Conservation (phyloP, 129 eudicot species). For the Daucus carota region DH1_v3.0 NC_030382.2:54967001-54967500, state of each 20-base stretch:
- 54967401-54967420: not conserved
- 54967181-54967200: constrained; percentile 7
- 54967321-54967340: not conserved
- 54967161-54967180: constrained; percentile 4
- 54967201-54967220: constrained; percentile 10
- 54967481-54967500: constrained; percentile 10
- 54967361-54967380: not conserved
- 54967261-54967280: not conserved
- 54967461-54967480: constrained; percentile 5
- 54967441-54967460: constrained; percentile 11
- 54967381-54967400: too few species aligned
- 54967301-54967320: constrained; percentile 6
- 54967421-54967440: constrained; percentile 6
- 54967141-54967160: constrained; percentile 8
- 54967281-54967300: not conserved
- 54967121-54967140: constrained; percentile 4
- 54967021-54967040: not conserved
- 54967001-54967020: not conserved
- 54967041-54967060: not conserved
- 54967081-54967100: not conserved
- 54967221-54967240: constrained; percentile 2
- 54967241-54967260: constrained; percentile 8
- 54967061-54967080: not conserved
- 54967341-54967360: not conserved
- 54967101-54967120: constrained; percentile 2